Conservation (phyloP, 2,329 filamentous ascomycete species). For the Zopfia rhizophila region DNA sequence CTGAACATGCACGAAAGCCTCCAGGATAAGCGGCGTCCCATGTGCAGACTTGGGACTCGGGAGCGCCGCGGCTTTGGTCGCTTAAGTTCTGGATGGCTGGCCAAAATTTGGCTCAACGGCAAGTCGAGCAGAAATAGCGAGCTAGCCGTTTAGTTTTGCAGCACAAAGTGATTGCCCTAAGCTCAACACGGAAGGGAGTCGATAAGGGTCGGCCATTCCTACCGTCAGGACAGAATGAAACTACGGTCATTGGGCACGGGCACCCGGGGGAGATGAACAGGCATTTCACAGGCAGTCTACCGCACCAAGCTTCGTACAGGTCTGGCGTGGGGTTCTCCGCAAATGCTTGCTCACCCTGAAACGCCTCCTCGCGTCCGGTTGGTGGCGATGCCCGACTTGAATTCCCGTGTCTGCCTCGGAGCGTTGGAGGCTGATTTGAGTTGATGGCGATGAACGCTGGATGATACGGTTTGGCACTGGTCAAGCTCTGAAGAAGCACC, state of each 20-base stretch:
- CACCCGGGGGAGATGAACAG: constrained; percentile 21
- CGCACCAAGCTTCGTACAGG: constrained; percentile 8
- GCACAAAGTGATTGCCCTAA: constrained; percentile 28
- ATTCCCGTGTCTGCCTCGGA: neutral
- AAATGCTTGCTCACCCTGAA: constrained; percentile 18
- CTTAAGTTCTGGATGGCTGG: constrained; percentile 25
- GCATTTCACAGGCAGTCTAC: constrained; percentile 20
- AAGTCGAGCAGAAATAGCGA: constrained; percentile 30
- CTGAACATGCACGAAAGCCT: constrained; percentile 22
- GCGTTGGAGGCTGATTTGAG: neutral
- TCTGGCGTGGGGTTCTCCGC: constrained; percentile 32
- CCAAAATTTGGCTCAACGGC: constrained; percentile 30
- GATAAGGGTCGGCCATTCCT: constrained; percentile 36
- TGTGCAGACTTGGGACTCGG: constrained; percentile 25
- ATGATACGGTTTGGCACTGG: constrained; percentile 23
- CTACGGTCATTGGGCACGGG: constrained; percentile 17
- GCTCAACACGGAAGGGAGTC: constrained; percentile 22
- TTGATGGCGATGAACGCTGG: neutral
- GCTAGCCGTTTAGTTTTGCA: constrained; percentile 25
- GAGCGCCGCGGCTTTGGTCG: constrained; percentile 23
- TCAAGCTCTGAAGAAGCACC: constrained; percentile 23
- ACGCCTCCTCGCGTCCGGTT: constrained; percentile 6
- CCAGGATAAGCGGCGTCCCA: constrained; percentile 14
- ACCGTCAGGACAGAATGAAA: constrained; percentile 8
- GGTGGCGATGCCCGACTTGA: constrained; percentile 3